Percentiles rank a stretch among this genome's conserved stretches.
Conservation (phyloP, 1,284 basidiomycete genomes). For the Salmacisia buchloeana region DNA sequence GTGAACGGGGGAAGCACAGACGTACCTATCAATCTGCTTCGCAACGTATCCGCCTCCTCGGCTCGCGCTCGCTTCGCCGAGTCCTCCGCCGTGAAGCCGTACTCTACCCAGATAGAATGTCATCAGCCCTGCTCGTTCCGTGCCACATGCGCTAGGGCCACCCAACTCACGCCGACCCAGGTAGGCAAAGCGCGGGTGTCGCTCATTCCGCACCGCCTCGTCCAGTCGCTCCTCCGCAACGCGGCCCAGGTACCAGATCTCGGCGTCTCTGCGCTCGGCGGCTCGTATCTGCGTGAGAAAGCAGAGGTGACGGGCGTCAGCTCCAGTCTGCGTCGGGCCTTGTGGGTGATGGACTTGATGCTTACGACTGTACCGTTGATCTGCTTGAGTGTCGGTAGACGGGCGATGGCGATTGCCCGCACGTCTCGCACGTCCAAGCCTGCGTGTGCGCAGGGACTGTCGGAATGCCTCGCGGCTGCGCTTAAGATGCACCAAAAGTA, state of each 20-base stretch:
- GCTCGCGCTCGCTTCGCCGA: constrained; percentile 1
- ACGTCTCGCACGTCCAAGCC: constrained; percentile 51
- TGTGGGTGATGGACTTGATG: constrained; percentile 33
- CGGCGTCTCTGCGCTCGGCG: constrained; percentile 75
- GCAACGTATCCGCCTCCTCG: constrained; percentile 2
- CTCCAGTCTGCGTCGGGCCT: background rate
- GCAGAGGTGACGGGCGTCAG: background rate
- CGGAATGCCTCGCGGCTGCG: too few relatives aligned
- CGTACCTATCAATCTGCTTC: constrained; percentile 11
- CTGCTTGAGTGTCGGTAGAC: constrained; percentile 60
- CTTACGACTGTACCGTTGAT: constrained; percentile 67
- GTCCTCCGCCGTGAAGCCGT: background rate
- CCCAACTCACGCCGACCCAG: background rate
- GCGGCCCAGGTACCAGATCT: constrained; percentile 68
- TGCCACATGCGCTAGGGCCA: background rate
- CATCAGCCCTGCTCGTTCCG: background rate
- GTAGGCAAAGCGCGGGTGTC: background rate
- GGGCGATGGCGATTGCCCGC: constrained; percentile 67
- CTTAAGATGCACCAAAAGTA: constrained; percentile 51
- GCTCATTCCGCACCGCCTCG: background rate
- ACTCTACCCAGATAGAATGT: background rate
- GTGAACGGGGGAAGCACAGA: background rate
- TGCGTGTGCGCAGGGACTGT: too few relatives aligned
- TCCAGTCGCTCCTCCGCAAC: constrained; percentile 44
- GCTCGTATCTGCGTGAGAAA: constrained; percentile 58